Base-by-base conservation (phyloP, 1,284 basidiomycete species). In the Ceratobasidium sp. region DNA sequence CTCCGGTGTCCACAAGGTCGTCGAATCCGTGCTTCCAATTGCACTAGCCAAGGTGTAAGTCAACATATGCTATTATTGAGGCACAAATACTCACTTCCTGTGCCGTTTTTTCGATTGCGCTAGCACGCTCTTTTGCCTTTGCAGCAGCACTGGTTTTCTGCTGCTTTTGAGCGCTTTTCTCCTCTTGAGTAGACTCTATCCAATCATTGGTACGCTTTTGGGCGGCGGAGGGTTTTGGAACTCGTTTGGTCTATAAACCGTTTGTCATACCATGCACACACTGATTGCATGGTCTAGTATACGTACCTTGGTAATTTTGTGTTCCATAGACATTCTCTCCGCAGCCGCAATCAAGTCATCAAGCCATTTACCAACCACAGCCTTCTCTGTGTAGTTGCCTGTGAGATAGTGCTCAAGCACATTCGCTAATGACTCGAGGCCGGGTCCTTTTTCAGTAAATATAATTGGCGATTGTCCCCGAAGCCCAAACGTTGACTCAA, bases 121-220 rank as follows among this genome's bases (percentile, higher is more conserved):
- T 33, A 13, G 60, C 12, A 13, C 33, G 60, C 60, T 63, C 12
- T 18, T 63, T 18, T 15, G 49, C 46, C 26, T 55, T 70, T 39
- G 13, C 51, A 18, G 33, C 33, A 15, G 46, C 67, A 9, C 12
- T 33, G 1, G n/a, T 10, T 23, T 51, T 70, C 7, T 53, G 20
- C 13, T 28, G 15, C 44, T 70, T 70, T 70, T 15, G 26, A 6
- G 7, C 67, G 12, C 26, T 28, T 13, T 10, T 7, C 44, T 55
- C 39, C 18, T 56, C 51, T 20, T 12, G n/a, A 13, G 20, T 49
- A 3, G 28, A 39, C 33, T 53, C 46, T 1, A 70, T 10, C 26
- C 46, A 70, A n/a, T 70, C 51, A 15, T 53, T 51, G 15, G 67
- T 15, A 6, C 51, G 67, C 46, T 70, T 70, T 28, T 53, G 67